Conservation (phyloP, 2,329 filamentous ascomycete genomes). For the Penicillium sp. region DNA sequence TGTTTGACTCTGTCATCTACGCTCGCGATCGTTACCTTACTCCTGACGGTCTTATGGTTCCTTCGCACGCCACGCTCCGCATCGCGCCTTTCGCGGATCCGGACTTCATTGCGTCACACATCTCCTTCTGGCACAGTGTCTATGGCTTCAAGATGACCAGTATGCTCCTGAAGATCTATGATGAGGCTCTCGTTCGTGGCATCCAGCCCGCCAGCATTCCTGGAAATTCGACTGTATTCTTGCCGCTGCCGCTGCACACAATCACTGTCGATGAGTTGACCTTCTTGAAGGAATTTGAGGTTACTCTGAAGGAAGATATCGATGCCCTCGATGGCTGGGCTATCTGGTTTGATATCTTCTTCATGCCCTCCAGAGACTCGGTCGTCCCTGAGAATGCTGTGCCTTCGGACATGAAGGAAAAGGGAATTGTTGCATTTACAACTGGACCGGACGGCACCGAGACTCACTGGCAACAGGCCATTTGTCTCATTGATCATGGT, state of each 20-base stretch:
- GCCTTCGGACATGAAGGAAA: slow-evolving; percentile 58
- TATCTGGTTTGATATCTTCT: slow-evolving; percentile 94
- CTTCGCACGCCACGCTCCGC: slow-evolving; percentile 78
- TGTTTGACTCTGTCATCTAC: slow-evolving; percentile 88
- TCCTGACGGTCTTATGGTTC: slow-evolving; percentile 77
- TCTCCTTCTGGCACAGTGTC: slow-evolving; percentile 84
- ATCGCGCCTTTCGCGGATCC: slow-evolving; percentile 76
- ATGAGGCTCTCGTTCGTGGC: slow-evolving; percentile 75
- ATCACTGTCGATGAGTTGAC: slow-evolving; percentile 68
- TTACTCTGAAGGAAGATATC: slow-evolving; percentile 59
- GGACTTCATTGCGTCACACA: slow-evolving; percentile 72
- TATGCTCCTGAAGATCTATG: slow-evolving; percentile 79
- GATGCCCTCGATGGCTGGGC: slow-evolving; percentile 79
- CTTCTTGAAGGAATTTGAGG: slow-evolving; percentile 68
- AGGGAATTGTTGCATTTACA: slow-evolving; percentile 73
- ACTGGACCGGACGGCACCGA: slow-evolving; percentile 73
- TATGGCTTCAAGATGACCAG: slow-evolving; percentile 93
- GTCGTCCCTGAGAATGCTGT: slow-evolving; percentile 56
- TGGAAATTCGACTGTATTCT: slow-evolving; percentile 62
- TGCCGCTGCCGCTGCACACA: slow-evolving; percentile 72
- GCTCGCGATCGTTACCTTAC: slow-evolving; percentile 83
- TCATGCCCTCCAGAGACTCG: slow-evolving; percentile 61
- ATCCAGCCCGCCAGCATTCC: slow-evolving; percentile 58
- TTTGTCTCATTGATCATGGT: slow-evolving; percentile 65
- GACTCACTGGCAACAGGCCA: slow-evolving; percentile 88